phyloP scores from a whole-genome alignment of 1,284 basidiomycete species.

The Sporisorium graminicola region DNA sequence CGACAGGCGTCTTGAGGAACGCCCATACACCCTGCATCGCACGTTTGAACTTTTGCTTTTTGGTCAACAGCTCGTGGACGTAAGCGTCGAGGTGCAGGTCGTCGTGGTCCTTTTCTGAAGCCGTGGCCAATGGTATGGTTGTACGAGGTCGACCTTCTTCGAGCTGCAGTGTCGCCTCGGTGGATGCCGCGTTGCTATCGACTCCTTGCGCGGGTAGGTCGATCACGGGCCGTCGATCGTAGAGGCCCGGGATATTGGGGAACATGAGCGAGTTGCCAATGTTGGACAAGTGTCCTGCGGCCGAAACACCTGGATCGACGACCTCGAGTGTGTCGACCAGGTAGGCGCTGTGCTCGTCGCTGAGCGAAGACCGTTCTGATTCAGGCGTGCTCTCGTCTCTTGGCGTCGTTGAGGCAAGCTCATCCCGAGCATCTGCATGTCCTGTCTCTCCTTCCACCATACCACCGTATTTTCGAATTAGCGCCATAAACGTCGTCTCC shows the following conservation, averaged over 20 bases:
- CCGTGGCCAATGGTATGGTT: background rate
- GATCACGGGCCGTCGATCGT: constrained; percentile 78
- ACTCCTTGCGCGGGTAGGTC: constrained; percentile 70
- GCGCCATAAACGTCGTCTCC: constrained; percentile 45
- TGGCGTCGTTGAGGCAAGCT: background rate
- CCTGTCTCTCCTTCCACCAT: constrained; percentile 22
- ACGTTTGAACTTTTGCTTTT: constrained; percentile 72
- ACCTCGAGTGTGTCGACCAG: constrained; percentile 74
- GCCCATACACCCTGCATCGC: constrained; percentile 82
- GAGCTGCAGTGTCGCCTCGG: constrained; percentile 32
- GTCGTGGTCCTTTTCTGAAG: constrained; percentile 27
- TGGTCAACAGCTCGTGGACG: constrained; percentile 45
- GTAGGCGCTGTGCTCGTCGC: constrained; percentile 45
- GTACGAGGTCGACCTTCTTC: constrained; percentile 29
- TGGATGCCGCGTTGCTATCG: constrained; percentile 13
- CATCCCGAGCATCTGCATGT: background rate
- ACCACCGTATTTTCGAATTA: constrained; percentile 39
- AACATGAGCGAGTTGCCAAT: constrained; percentile 81
- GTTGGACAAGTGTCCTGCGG: constrained; percentile 78
- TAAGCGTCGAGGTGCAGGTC: constrained; percentile 50
- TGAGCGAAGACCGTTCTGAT: constrained; percentile 13
- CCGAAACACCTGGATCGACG: constrained; percentile 80
- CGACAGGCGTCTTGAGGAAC: constrained; percentile 81
- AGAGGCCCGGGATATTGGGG: constrained; percentile 73
- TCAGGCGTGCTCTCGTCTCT: background rate